phyloP scores from a whole-genome alignment of 495 filamentous ascomycete species.

The Hyaloscypha hepaticicola region DNA sequence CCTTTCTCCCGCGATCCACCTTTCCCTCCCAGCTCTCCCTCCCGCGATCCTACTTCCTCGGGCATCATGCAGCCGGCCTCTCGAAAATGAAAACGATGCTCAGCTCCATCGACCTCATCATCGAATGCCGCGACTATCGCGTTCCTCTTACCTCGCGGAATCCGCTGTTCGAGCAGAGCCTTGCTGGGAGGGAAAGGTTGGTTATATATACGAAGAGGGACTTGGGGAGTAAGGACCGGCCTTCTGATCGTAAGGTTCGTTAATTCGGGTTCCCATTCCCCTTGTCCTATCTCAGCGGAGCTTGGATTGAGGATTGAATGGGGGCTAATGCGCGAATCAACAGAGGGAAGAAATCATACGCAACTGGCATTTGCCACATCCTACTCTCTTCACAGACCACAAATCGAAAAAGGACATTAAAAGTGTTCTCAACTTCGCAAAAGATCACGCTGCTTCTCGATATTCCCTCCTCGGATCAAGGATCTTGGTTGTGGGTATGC shows the following conservation, averaged over 20 bases:
- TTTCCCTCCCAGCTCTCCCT: slow-evolving; percentile 69
- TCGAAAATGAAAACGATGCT: slow-evolving; percentile 82
- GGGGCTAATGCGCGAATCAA: slow-evolving; percentile 7
- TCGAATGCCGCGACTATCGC: slow-evolving; percentile 94
- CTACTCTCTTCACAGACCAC: slow-evolving; percentile 57
- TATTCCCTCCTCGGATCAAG: slow-evolving; percentile 68
- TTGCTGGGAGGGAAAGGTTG: slow-evolving; percentile 66
- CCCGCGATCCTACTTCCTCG: slow-evolving; percentile 92
- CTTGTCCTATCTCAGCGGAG: not conserved
- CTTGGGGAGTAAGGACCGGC: slow-evolving; percentile 47
- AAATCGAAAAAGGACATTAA: slow-evolving; percentile 30
- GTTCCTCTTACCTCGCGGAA: slow-evolving; percentile 87
- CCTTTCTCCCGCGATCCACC: slow-evolving; percentile 69
- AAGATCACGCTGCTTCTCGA: slow-evolving; percentile 42
- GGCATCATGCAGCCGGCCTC: slow-evolving; percentile 86
- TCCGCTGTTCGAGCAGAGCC: slow-evolving; percentile 78
- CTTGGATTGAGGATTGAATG: not conserved
- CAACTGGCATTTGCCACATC: slow-evolving; percentile 54
- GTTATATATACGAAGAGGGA: slow-evolving; percentile 92
- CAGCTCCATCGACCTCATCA: slow-evolving; percentile 77
- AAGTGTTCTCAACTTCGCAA: slow-evolving; percentile 55
- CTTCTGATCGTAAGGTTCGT: slow-evolving; percentile 34
- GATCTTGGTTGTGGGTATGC: slow-evolving; percentile 92
- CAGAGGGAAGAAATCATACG: slow-evolving; percentile 53
- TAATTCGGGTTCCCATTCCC: not conserved